A percentile compares a stretch with the other conserved stretches of the same genome.
Conservation (phyloP, 1,139 yeast species). For the Pichia sp. region DNA sequence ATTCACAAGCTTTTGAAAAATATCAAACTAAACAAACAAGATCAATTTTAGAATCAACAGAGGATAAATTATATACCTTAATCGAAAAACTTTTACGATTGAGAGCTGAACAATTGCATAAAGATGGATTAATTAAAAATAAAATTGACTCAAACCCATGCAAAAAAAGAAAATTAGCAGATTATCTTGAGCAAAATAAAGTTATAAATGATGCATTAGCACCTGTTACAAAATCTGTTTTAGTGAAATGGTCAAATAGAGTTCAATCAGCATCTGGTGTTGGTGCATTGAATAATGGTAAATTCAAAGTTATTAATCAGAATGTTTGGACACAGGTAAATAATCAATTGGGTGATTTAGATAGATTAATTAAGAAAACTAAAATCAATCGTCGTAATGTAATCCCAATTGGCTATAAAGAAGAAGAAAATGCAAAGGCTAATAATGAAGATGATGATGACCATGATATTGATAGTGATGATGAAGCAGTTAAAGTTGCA, state of each 20-base stretch:
- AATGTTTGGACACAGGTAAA: slow-evolving; percentile 81
- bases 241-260: slow-evolving; percentile 87
- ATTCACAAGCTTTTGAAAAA: slow-evolving; percentile 33
- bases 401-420: slow-evolving; percentile 53
- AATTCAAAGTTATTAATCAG: slow-evolving; percentile 83
- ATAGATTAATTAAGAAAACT: slow-evolving; percentile 75
- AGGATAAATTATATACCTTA: slow-evolving; percentile 37
- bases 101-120: slow-evolving; percentile 39
- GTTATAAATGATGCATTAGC: slow-evolving; percentile 48
- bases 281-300: slow-evolving; percentile 64
- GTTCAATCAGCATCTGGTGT: slow-evolving; percentile 87
- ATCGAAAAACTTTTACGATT: slow-evolving; percentile 40
- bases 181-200: slow-evolving; percentile 40
- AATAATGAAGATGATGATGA: slow-evolving; percentile 26
- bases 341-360: slow-evolving; percentile 74
- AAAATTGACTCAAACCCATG: slow-evolving; percentile 21
- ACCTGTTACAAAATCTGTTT: slow-evolving; percentile 55
- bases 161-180: slow-evolving; percentile 53
- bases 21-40: slow-evolving; percentile 34
- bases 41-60: slow-evolving; percentile 31
- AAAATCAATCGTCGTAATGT: slow-evolving; percentile 67
- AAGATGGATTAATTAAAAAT: slow-evolving; percentile 32
- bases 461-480: slow-evolving; percentile 35
- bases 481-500: slow-evolving; percentile 25
- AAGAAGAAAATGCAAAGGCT: too few relatives aligned